Evolutionary conservation across 805 yeast species (phyloP), one percentile per base, ranked within the genome.

Genomic region (Zygotorulaspora danielsina): DNA sequence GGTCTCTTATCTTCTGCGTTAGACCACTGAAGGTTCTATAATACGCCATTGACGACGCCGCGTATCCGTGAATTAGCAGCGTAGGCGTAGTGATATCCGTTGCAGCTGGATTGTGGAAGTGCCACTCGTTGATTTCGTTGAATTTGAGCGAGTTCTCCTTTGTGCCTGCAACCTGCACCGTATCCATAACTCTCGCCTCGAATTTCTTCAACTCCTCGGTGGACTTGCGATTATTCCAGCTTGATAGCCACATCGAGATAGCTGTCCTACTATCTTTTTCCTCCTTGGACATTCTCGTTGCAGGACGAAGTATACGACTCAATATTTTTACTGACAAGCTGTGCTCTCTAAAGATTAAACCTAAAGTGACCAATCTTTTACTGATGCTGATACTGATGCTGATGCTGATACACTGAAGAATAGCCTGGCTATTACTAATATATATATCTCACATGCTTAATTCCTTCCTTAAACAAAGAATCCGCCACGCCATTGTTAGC

Each of bases 51-150:
- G 88, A 73, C 1, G 95, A 85, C 0, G 97, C 95, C 2, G 95
- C 96, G 56, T 87, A 88, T 0, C 98, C 98, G 61, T 90, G 98
- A 4, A 93, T 64, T 45, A 90, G 61, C 2, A 93, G 46, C 3
- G 70, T 59, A 2, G 73, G 72, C 1, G 60, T 55, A 2, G 38
- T 36, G 8, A 64, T 50, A 4, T 31, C 30, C 5, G 47, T 39
- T 4, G 52, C 57, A 4, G 32, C 26, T 5, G 42, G 21, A 33
- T 60, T 64, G 8, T 44, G 59, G 48, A 60, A 51, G 49, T 57
- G 59, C 64, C 62, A 59, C 40, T 59, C 58, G 31, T 61, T 59
- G 5, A 61, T 47, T 32, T 54, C 55, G 22, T 48, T 45, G 15
- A 46, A 43, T 8, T 51, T 31, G 44, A 59, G 19, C 22, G 41